A percentile compares a stretch with the other conserved stretches of the same genome.
Conservation (phyloP, 2,329 filamentous ascomycete species). For the Neonectria coccinea region DNA sequence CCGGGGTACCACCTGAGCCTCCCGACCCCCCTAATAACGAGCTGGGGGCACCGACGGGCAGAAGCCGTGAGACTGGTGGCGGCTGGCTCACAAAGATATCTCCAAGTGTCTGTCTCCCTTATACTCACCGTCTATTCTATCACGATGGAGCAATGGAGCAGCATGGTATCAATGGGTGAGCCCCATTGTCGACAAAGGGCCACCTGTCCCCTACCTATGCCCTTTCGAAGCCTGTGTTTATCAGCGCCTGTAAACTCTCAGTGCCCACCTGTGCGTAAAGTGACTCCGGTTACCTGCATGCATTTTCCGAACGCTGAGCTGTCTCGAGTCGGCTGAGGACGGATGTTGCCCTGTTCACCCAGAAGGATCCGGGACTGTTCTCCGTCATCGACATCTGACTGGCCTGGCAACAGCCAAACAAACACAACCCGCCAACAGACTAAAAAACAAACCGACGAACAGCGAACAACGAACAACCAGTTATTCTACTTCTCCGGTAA, state of each 20-base stretch:
- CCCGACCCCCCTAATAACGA: constrained; percentile 15
- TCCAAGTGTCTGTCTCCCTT: not conserved
- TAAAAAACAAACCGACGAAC: not conserved
- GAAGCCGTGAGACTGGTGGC: not conserved
- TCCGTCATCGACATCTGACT: constrained; percentile 10
- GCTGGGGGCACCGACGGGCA: constrained; percentile 19
- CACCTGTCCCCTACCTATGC: not conserved
- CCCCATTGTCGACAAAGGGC: not conserved
- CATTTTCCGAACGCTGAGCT: not conserved
- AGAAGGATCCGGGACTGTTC: constrained; percentile 2
- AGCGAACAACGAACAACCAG: not conserved
- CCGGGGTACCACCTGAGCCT: constrained; percentile 14
- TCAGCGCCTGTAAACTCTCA: constrained; percentile 2
- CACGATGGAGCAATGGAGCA: not conserved
- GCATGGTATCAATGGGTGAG: not conserved
- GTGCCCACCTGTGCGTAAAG: not conserved
- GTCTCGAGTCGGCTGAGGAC: not conserved
- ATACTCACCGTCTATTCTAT: not conserved
- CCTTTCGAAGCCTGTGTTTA: constrained; percentile 4
- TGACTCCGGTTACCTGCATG: not conserved
- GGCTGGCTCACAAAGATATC: constrained; percentile 12
- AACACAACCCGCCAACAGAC: not conserved
- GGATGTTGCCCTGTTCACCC: constrained; percentile 23
- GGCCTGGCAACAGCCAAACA: constrained; percentile 11
- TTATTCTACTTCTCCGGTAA: not conserved